Evolutionary conservation across 306 rosid genomes (phyloP).

Genomic region (Coriaria nepalensis): DNA sequence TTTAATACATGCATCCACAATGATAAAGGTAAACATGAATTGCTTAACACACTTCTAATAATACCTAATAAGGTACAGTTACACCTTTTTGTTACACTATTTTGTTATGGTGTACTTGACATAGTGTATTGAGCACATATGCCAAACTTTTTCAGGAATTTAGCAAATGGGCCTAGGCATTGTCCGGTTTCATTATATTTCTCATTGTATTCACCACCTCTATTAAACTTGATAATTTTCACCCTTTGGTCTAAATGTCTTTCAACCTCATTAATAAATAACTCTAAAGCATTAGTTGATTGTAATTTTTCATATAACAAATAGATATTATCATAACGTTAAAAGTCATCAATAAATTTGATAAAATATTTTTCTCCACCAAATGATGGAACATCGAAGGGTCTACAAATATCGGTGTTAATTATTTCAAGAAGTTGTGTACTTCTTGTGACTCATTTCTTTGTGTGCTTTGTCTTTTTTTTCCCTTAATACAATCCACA

Average conservation of each 20-base stretch:
- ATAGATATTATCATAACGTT: neutral
- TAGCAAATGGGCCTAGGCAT: neutral
- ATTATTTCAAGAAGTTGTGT: neutral
- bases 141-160: neutral
- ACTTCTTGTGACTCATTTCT: conserved; percentile 5
- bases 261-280: neutral
- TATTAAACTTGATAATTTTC: neutral
- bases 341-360: neutral
- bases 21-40: neutral
- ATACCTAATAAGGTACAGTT: neutral
- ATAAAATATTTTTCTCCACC: neutral
- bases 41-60: neutral
- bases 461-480: neutral
- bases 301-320: neutral
- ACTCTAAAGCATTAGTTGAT: neutral
- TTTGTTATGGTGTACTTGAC: neutral
- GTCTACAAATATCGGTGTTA: neutral
- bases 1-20: neutral
- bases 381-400: neutral
- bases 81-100: neutral
- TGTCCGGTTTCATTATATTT: neutral
- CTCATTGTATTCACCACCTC: neutral
- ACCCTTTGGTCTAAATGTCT: neutral
- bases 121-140: neutral
- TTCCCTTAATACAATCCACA: neutral